Evolutionary conservation across 768 basidiomycete species (phyloP), one percentile per base, ranked within the genome.

Genomic region (Auriculariales sp.): DNA sequence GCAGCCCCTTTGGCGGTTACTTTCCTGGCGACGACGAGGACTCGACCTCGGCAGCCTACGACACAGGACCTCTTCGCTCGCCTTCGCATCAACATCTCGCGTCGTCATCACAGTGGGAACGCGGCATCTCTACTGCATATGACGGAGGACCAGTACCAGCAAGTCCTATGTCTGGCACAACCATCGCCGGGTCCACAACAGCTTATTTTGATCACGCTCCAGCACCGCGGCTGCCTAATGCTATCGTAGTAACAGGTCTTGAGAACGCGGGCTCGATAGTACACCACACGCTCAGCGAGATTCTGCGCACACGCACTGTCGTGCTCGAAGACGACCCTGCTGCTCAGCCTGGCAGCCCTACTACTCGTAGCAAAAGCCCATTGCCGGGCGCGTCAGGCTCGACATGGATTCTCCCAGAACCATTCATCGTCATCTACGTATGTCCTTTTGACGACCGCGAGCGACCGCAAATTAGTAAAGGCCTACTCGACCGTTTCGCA

Each of bases 361-460:
- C 12, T 28, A 28, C 44, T 19, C 22, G 2, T 10, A 25, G 17
- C 27, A n/a, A 22, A 4, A 33, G 19, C 44, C 44, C 19, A n/a
- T 12, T 32, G 56, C 63, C 17, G 67, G 66, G 17, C 69, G 68
- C 9, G 64, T 66, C n/a, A n/a, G n/a, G n/a, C n/a, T n/a, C 19
- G 39, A 44, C 22, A 0, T 78, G 75, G 74, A 68, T 71, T 46
- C 63, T 83, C 25, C 84, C 87, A 3, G 71, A 78, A 10, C 74
- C 71, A 1, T 91, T 90, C 58, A 68, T 89, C 30, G 62, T 80
- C 52, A 71, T 90, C 1, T 88, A 80, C 56, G 76, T 91, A 10
- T 86, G 83, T 61, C 72, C 77, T 9, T 66, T 71, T 54, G 55
- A 84, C 61, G 63, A 75, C 1, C 67, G 66, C 42, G 83, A 87